Conservation (phyloP, 768 basidiomycete genomes). For the Leccinum barrowsii region DNA sequence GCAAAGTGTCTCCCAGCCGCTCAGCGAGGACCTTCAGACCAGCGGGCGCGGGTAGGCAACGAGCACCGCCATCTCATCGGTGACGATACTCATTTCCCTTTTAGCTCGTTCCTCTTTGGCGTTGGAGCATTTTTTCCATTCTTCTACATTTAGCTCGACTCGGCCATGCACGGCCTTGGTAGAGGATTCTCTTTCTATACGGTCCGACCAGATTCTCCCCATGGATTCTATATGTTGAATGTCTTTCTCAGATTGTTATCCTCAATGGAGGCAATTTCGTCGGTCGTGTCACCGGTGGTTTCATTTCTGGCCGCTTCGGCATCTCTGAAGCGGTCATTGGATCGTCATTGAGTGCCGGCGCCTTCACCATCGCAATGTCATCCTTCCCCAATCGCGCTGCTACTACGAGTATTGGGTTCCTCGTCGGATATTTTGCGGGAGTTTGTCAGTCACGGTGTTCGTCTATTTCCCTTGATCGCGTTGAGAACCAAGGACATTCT, state of each 20-base stretch:
- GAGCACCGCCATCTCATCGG: neutral
- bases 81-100: neutral
- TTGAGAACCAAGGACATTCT: neutral
- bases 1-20: too few species aligned
- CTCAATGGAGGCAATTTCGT: constrained; percentile 35
- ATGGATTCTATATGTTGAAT: neutral
- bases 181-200: constrained; percentile 52
- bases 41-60: constrained; percentile 13
- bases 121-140: constrained; percentile 26
- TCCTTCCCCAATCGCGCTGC: constrained; percentile 35
- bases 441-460: constrained; percentile 29
- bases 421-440: constrained; percentile 52
- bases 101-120: constrained; percentile 17
- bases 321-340: constrained; percentile 42
- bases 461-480: neutral
- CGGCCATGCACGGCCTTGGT: constrained; percentile 45
- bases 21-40: too few species aligned
- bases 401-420: constrained; percentile 36
- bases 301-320: constrained; percentile 39
- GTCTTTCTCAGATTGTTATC: constrained; percentile 31
- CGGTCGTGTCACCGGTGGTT: constrained; percentile 36
- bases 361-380: constrained; percentile 44
- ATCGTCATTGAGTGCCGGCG: constrained; percentile 31
- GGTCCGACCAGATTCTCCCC: constrained; percentile 29
- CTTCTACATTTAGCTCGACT: constrained; percentile 57